Percentiles rank a stretch among this genome's conserved stretches.
Conservation (phyloP, 2,329 filamentous ascomycete species). For the Trichoderma gracile region DNA sequence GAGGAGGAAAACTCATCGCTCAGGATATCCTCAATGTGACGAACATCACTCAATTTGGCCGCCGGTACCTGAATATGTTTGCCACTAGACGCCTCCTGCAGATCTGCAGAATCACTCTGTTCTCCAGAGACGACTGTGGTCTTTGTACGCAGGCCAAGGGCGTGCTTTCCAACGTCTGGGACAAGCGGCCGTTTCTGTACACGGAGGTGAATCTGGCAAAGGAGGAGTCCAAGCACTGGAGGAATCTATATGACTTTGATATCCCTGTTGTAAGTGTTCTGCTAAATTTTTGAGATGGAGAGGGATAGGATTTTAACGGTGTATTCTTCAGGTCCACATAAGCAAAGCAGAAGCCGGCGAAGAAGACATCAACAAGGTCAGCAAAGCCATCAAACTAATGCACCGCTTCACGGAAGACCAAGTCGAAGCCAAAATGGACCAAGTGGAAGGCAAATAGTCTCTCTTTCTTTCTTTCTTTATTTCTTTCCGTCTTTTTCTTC, state of each 20-base stretch:
- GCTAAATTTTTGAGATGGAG: no score
- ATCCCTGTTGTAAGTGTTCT: constrained; percentile 67
- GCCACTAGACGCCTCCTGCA: constrained; percentile 52
- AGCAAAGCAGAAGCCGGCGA: constrained; percentile 55
- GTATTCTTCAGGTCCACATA: constrained; percentile 57
- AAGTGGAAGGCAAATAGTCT: constrained; percentile 43
- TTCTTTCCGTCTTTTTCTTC: background rate
- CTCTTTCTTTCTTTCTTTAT: no score
- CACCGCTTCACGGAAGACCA: constrained; percentile 71
- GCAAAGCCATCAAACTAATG: constrained; percentile 71
- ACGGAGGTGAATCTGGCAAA: constrained; percentile 70
- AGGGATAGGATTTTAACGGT: no score
- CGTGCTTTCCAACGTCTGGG: constrained; percentile 68
- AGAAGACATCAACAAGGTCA: constrained; percentile 56
- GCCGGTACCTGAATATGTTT: constrained; percentile 47
- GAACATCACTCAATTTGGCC: background rate
- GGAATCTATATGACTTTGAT: constrained; percentile 75
- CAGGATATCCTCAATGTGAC: background rate
- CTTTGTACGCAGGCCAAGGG: constrained; percentile 69
- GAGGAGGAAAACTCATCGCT: background rate
- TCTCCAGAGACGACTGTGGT: constrained; percentile 70
- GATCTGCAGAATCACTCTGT: constrained; percentile 67
- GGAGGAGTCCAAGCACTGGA: constrained; percentile 64
- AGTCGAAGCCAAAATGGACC: constrained; percentile 68
- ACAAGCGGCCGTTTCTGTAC: constrained; percentile 66